These are phyloP conservation scores for Cichorium intybus DNA, from an alignment of 140 eudicot species.

Conservation along the genomic window DNA sequence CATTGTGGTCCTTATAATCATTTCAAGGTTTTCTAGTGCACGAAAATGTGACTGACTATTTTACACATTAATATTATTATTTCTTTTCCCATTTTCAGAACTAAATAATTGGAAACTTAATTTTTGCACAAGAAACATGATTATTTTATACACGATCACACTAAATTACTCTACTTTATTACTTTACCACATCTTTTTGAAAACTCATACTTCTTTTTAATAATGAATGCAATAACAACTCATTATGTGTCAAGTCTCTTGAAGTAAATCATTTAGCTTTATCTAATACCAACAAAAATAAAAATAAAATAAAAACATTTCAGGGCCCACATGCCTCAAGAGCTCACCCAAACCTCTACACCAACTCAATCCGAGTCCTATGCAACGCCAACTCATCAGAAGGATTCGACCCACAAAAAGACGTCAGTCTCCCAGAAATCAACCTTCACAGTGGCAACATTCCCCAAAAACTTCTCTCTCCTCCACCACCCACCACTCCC, in stretches of 20 bases:
- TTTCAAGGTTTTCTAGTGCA: not conserved
- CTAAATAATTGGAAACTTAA: not conserved
- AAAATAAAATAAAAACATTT: constrained; percentile 2
- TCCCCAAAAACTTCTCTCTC: constrained; percentile 38
- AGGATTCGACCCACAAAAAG: constrained; percentile 79
- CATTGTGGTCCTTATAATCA: not conserved
- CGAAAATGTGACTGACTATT: not conserved
- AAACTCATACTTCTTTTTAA: no score
- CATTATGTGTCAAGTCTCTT: no score
- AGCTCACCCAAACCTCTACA: constrained; percentile 55
- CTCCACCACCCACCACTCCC: constrained; percentile 42
- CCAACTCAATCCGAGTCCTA: constrained; percentile 68
- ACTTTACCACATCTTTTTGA: not conserved
- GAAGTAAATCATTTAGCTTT: not conserved
- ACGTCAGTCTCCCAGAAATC: constrained; percentile 82
- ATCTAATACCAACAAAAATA: not conserved
- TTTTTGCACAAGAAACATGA: not conserved
- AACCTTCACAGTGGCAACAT: constrained; percentile 48
- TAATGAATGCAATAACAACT: no score
- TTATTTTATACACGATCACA: not conserved
- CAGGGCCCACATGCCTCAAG: constrained; percentile 79
- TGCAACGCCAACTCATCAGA: constrained; percentile 98
- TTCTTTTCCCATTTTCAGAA: not conserved
- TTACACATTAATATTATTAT: not conserved
- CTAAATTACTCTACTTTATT: not conserved